Evolutionary conservation across 768 basidiomycete genomes (phyloP).

Genomic region (Leccinum subgranulosum): DNA sequence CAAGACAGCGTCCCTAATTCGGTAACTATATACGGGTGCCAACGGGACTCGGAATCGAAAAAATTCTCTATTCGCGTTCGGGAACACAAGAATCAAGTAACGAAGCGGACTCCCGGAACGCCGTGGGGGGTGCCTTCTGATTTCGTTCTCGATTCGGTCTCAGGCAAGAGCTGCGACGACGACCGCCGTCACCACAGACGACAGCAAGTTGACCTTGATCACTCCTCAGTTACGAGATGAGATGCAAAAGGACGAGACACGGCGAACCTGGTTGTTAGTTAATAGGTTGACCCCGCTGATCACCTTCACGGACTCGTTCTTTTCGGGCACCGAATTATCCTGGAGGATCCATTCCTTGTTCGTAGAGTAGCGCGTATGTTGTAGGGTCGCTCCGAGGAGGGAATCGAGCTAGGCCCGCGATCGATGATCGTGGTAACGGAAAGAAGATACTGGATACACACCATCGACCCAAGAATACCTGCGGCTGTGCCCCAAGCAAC

Average conservation of each 20-base stretch:
- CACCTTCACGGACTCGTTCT: conserved; percentile 49
- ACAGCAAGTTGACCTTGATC: conserved; percentile 43
- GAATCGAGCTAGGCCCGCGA: conserved; percentile 64
- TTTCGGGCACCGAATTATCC: conserved; percentile 39
- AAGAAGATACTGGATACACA: conserved; percentile 32
- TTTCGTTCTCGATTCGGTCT: background rate
- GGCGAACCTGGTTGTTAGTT: conserved; percentile 78
- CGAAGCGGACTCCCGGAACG: background rate
- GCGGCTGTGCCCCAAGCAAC: conserved; percentile 58
- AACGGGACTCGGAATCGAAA: background rate
- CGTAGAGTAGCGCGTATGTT: conserved; percentile 71
- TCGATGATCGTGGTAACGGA: background rate
- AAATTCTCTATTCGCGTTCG: background rate
- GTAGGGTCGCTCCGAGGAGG: conserved; percentile 82
- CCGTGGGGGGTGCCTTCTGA: background rate
- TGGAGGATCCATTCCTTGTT: conserved; percentile 61
- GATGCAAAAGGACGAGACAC: background rate
- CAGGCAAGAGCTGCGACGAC: conserved; percentile 36
- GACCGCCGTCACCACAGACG: conserved; percentile 38
- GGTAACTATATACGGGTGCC: conserved; percentile 16
- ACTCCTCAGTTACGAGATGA: conserved; percentile 1
- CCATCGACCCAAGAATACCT: conserved; percentile 79
- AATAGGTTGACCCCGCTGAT: conserved; percentile 65
- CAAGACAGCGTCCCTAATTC: conserved; percentile 13
- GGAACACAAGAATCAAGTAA: background rate